phyloP scores from a whole-genome alignment of 768 basidiomycete species.

The Tricholoma saponaceum region DNA sequence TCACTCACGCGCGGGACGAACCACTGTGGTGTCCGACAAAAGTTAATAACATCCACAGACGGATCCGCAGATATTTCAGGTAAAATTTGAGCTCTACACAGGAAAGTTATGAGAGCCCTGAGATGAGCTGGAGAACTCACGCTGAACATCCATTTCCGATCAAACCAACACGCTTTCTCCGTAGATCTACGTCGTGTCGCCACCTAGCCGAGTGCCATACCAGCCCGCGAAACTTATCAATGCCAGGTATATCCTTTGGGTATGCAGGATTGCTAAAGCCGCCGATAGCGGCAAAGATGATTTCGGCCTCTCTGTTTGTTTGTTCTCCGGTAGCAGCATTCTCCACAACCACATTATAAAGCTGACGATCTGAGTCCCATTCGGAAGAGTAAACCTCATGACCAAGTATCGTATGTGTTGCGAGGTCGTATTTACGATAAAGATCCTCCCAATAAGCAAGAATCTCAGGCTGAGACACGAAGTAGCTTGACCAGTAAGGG shows the following conservation, averaged over 20 bases:
- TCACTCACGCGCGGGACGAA: conserved; percentile 44
- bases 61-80: conserved; percentile 48
- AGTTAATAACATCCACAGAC: conserved; percentile 49
- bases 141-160: conserved; percentile 64
- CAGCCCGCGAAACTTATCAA: conserved; percentile 43
- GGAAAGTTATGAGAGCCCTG: neutral
- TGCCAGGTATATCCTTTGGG: conserved; percentile 39
- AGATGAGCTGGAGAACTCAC: conserved; percentile 27
- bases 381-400: conserved; percentile 34
- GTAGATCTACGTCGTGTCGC: conserved; percentile 49
- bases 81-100: conserved; percentile 53
- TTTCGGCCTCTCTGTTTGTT: conserved; percentile 33
- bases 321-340: conserved; percentile 32
- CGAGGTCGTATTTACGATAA: conserved; percentile 40
- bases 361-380: conserved; percentile 41
- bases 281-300: conserved; percentile 48
- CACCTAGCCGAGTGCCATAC: conserved; percentile 54
- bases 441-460: conserved; percentile 46
- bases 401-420: conserved; percentile 36
- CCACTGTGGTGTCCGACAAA: conserved; percentile 61
- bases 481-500: conserved; percentile 46
- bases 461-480: conserved; percentile 45
- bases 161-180: conserved; percentile 52
- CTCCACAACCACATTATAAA: conserved; percentile 38
- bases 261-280: conserved; percentile 44